A percentile compares a stretch with the other conserved stretches of the same genome.
Conservation (phyloP, 2,329 filamentous ascomycete species). For the Alternaria tenuissima region DNA sequence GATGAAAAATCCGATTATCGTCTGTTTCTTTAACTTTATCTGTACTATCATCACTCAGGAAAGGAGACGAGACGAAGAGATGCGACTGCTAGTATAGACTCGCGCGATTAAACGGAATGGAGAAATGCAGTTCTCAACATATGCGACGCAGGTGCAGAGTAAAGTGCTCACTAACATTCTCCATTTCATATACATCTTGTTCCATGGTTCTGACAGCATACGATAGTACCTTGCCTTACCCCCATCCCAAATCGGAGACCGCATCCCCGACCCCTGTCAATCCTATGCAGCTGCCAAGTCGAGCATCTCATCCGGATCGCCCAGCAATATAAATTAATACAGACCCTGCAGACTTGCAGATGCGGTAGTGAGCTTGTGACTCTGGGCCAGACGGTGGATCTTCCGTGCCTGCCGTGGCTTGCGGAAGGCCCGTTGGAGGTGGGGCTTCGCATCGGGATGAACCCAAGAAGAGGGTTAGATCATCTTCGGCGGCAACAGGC, state of each 20-base stretch:
- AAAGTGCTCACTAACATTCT: neutral
- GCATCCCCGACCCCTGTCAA: neutral
- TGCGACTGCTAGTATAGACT: neutral
- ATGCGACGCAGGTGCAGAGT: neutral
- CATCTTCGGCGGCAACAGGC: neutral
- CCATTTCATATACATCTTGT: neutral
- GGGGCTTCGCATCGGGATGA: neutral
- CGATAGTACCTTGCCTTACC: neutral
- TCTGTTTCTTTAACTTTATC: neutral
- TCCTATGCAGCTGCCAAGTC: neutral
- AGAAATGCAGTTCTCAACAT: neutral
- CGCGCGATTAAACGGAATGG: neutral
- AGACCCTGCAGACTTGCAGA: neutral
- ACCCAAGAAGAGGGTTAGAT: neutral
- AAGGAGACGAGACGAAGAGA: neutral
- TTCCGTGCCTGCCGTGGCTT: neutral
- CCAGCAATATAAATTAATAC: neutral
- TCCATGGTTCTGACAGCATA: neutral
- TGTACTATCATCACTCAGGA: neutral
- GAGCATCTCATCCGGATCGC: neutral
- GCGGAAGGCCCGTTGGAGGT: neutral
- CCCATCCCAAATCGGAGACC: neutral
- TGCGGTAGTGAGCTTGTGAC: neutral
- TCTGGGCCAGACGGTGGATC: neutral
- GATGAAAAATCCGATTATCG: neutral